These are phyloP conservation scores for Cladosporium cucumerinum DNA, from an alignment of 2,329 filamentous ascomycete genomes.

Conservation along the genomic window DNA sequence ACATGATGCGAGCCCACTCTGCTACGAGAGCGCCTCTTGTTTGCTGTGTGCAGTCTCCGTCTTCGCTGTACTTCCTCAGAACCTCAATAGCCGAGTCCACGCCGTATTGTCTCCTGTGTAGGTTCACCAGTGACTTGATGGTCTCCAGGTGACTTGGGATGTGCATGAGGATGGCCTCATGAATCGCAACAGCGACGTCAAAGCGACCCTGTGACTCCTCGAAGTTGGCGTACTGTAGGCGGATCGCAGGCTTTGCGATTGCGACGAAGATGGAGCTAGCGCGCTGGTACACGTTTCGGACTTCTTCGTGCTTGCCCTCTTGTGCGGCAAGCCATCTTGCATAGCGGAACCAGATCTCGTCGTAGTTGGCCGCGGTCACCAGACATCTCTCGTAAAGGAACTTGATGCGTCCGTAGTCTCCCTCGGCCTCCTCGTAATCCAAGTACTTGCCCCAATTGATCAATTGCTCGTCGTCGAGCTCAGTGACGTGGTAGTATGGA, in stretches of 20 bases:
- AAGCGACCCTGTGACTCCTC: slow-evolving; percentile 79
- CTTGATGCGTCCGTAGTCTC: slow-evolving; percentile 68
- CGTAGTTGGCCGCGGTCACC: slow-evolving; percentile 89
- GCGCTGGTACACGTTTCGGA: slow-evolving; percentile 85
- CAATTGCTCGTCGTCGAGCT: slow-evolving; percentile 80
- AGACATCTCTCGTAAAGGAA: slow-evolving; percentile 93
- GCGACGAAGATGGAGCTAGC: slow-evolving; percentile 83
- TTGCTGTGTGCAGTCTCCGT: slow-evolving; percentile 66
- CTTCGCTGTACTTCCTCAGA: slow-evolving; percentile 77
- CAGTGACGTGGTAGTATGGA: slow-evolving; percentile 93
- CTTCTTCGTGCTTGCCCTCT: slow-evolving; percentile 77
- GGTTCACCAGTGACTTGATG: slow-evolving; percentile 81
- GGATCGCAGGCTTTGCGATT: slow-evolving; percentile 76
- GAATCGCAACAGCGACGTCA: slow-evolving; percentile 78
- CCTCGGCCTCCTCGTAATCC: slow-evolving; percentile 88
- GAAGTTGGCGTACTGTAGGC: slow-evolving; percentile 89
- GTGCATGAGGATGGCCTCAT: slow-evolving; percentile 71
- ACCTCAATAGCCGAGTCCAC: slow-evolving; percentile 80
- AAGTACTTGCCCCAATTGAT: slow-evolving; percentile 94
- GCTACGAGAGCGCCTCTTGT: slow-evolving; percentile 84
- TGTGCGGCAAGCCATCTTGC: slow-evolving; percentile 88
- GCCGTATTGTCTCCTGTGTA: slow-evolving; percentile 77
- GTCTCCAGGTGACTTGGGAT: slow-evolving; percentile 83
- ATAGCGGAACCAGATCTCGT: slow-evolving; percentile 98
- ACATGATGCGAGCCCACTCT: slow-evolving; percentile 82